Base-by-base conservation (phyloP, 106 monocot genomes). In the Xerophyta viscosa region DNA sequence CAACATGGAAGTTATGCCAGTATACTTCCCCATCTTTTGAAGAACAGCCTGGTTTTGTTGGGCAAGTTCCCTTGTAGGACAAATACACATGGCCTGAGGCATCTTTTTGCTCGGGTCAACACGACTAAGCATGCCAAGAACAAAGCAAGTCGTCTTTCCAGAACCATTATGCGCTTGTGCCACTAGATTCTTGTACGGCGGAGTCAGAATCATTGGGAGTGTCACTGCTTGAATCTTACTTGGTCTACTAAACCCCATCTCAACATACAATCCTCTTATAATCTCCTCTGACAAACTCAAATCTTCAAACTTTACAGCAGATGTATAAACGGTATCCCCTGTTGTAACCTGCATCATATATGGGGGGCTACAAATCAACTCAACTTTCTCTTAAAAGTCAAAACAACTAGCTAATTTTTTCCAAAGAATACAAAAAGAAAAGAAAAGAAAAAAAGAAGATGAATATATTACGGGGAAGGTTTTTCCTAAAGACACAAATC, bases 161-260 rank as follows among this genome's bases (percentile, higher is more conserved):
- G 88, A 88, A 15, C 94, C 94, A 60, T 94, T 94, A 62, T 94
- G 94, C 17, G 94, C 94, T 54, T 94, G 94, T 33, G 94, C 94
- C 3, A 94, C 77, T 42, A 94, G 57, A 71, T 94, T 81, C 31
- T 81, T 88, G 59, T 84, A 60, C 1, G 94, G 94, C 23, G 94
- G 93, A 18, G 75, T 75, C 10, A 94, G 81, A 50, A 94, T 94
- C 93, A 94, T 88, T 13, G 93, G 94, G 11, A 94, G 88, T 22
- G 71, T 81, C 23, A 94, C 63, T 2, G 84, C 93, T 64, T 94
- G 93, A 46, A 94, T 94, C 69, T 94, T 94, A 67, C 94, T 94
- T 1, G 94, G 88, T 24, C 66, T 67, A 59, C 70, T 81, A 47
- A 94, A 94, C 29, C 75, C 67, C 94, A 94, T 94, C 61, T 94